Evolutionary conservation across 2,329 filamentous ascomycete genomes (phyloP).

Genomic region (Aureobasidium musti): DNA sequence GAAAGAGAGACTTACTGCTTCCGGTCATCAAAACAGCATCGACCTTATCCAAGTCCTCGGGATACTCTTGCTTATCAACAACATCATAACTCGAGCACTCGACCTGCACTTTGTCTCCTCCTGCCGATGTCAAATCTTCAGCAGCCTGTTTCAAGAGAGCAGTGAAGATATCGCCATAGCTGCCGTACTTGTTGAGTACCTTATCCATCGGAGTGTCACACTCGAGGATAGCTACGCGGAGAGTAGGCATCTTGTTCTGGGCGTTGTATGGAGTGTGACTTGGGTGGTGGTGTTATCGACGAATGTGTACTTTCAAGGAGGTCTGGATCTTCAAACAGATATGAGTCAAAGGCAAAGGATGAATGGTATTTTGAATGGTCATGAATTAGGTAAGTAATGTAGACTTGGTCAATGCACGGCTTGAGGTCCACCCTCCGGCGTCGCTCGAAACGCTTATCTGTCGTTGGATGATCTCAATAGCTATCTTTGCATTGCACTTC

Average conservation of each 20-base stretch:
- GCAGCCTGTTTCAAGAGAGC: conserved; percentile 56
- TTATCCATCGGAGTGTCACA: conserved; percentile 74
- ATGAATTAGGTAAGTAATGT: background rate
- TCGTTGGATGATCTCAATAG: background rate
- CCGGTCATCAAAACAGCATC: conserved; percentile 85
- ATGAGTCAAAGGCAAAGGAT: background rate
- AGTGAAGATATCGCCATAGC: conserved; percentile 67
- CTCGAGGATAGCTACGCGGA: conserved; percentile 85
- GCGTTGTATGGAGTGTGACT: background rate
- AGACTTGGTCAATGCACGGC: conserved; percentile 11
- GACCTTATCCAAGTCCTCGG: conserved; percentile 71
- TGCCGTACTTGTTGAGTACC: conserved; percentile 65
- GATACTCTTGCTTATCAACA: conserved; percentile 63
- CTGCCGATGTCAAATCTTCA: conserved; percentile 25
- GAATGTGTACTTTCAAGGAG: background rate
- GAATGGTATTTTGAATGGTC: background rate
- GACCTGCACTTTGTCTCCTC: conserved; percentile 46
- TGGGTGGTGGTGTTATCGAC: background rate
- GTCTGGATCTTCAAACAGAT: no score
- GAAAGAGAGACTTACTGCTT: conserved; percentile 38
- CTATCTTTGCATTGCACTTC: no score
- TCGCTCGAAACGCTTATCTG: conserved; percentile 4
- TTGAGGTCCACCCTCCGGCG: conserved; percentile 4
- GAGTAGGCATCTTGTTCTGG: conserved; percentile 35
- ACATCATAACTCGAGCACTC: conserved; percentile 69